Conservation (phyloP, 345 rosid species). For the Trapa incisa region DNA sequence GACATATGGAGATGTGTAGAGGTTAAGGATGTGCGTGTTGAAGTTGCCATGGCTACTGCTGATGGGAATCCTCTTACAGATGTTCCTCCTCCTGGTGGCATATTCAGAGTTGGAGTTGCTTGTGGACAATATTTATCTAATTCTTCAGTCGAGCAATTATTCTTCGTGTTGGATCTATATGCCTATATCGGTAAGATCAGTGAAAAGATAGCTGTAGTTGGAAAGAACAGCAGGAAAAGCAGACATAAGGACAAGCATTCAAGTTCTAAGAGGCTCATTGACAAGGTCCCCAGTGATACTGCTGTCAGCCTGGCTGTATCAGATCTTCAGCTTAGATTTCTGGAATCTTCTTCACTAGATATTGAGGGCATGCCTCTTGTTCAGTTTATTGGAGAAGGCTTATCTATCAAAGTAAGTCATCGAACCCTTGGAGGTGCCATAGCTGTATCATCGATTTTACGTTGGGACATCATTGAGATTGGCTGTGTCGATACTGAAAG, state of each 20-base stretch:
- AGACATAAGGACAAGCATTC: constrained; percentile 18
- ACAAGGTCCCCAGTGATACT: constrained; percentile 92
- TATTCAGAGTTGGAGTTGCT: constrained; percentile 76
- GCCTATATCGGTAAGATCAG: constrained; percentile 65
- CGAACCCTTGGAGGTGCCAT: constrained; percentile 97
- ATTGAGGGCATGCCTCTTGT: constrained; percentile 70
- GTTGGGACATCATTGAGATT: constrained; percentile 75
- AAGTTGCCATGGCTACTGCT: constrained; percentile 87
- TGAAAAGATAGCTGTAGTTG: constrained; percentile 63
- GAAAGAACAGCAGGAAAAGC: constrained; percentile 41
- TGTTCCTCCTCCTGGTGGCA: constrained; percentile 96
- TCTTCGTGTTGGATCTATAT: constrained; percentile 80
- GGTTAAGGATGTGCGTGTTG: constrained; percentile 48
- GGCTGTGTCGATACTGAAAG: constrained; percentile 72
- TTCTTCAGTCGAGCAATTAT: constrained; percentile 93
- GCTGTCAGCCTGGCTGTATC: constrained; percentile 66
- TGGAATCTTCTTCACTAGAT: constrained; percentile 50
- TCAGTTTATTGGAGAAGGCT: constrained; percentile 73
- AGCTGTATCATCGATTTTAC: constrained; percentile 68
- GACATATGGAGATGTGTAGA: constrained; percentile 79
- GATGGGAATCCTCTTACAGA: constrained; percentile 69
- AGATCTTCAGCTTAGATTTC: constrained; percentile 69
- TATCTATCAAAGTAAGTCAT: constrained; percentile 66
- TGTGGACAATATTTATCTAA: constrained; percentile 74
- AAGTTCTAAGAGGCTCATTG: constrained; percentile 48